These are phyloP conservation scores for Ascoidea rubescens DNA, from an alignment of 805 yeast species.

Conservation along the genomic window DNA sequence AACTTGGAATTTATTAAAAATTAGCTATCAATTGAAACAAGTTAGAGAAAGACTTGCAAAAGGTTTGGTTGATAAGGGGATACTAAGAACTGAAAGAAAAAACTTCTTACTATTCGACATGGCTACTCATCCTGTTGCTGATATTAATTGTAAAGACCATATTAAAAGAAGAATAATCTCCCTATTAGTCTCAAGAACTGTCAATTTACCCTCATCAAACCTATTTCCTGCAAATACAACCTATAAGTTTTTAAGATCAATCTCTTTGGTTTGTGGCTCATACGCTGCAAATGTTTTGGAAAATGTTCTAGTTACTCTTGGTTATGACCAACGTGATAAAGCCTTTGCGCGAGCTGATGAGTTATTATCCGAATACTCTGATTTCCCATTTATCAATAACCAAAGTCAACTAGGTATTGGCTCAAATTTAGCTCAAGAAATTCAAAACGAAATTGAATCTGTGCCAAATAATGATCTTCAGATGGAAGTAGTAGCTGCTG, in stretches of 20 bases:
- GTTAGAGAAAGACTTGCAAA: conserved; percentile 93
- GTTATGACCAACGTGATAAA: conserved; percentile 80
- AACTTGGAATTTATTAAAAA: conserved; percentile 93
- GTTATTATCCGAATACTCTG: conserved; percentile 64
- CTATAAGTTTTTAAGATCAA: conserved; percentile 60
- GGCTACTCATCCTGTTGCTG: conserved; percentile 97
- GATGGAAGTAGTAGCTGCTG: conserved; percentile 87
- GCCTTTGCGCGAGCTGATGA: conserved; percentile 95
- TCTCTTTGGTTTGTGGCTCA: conserved; percentile 75
- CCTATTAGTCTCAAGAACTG: conserved; percentile 58
- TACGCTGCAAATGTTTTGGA: conserved; percentile 96
- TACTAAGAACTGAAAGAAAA: conserved; percentile 88
- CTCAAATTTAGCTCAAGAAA: conserved; percentile 42
- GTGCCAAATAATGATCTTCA: conserved; percentile 44
- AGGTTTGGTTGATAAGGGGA: conserved; percentile 94
- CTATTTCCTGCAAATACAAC: conserved; percentile 60
- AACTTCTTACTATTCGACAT: conserved; percentile 90
- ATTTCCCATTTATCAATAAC: conserved; percentile 64
- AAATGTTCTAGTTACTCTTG: conserved; percentile 62
- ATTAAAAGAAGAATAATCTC: conserved; percentile 60
- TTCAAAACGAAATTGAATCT: conserved; percentile 34
- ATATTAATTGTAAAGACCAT: conserved; percentile 70
- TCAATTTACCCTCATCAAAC: conserved; percentile 36
- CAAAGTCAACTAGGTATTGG: conserved; percentile 56
- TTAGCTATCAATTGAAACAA: conserved; percentile 90